These are phyloP conservation scores for Coniella vitis DNA, from an alignment of 2,329 filamentous ascomycete genomes.

Conservation along the genomic window DNA sequence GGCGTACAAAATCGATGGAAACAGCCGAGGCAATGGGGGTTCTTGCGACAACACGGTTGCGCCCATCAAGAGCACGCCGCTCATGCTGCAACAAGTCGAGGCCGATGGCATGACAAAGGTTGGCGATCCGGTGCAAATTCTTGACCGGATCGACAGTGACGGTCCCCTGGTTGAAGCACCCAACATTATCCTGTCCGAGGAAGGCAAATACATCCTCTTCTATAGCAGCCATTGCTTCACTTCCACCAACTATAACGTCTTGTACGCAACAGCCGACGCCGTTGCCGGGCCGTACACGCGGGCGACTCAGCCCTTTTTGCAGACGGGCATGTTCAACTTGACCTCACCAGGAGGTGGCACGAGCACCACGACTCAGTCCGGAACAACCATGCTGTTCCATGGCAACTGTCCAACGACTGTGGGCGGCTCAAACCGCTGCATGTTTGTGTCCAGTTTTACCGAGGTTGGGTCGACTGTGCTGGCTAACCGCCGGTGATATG, in stretches of 20 bases:
- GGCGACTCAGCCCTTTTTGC: conserved; percentile 2
- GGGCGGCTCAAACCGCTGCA: conserved; percentile 12
- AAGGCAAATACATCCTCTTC: conserved; percentile 52
- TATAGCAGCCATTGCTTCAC: conserved; percentile 56
- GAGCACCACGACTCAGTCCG: conserved; percentile 4
- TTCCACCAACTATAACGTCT: conserved; percentile 48
- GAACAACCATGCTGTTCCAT: conserved; percentile 13
- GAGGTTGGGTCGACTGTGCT: conserved; percentile 9
- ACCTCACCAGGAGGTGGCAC: conserved; percentile 15
- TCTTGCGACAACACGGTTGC: conserved; percentile 39
- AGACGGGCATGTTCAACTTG: conserved; percentile 10
- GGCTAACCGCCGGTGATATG: conserved; percentile 3
- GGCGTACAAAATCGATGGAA: conserved; percentile 61
- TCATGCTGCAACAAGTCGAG: conserved; percentile 48
- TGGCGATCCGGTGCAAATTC: conserved; percentile 41
- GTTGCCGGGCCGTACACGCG: conserved; percentile 12
- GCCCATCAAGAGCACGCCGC: conserved; percentile 40
- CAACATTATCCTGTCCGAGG: conserved; percentile 36
- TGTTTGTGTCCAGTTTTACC: conserved; percentile 14
- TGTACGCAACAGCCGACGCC: conserved; percentile 42
- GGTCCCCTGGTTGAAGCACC: conserved; percentile 58
- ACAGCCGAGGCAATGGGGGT: conserved; percentile 38
- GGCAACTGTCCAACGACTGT: conserved; percentile 10
- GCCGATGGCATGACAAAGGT: conserved; percentile 45
- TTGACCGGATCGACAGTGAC: conserved; percentile 38